Evolutionary conservation across 1,284 basidiomycete species (phyloP).

Genomic region (Microbotryum scabiosae): DNA sequence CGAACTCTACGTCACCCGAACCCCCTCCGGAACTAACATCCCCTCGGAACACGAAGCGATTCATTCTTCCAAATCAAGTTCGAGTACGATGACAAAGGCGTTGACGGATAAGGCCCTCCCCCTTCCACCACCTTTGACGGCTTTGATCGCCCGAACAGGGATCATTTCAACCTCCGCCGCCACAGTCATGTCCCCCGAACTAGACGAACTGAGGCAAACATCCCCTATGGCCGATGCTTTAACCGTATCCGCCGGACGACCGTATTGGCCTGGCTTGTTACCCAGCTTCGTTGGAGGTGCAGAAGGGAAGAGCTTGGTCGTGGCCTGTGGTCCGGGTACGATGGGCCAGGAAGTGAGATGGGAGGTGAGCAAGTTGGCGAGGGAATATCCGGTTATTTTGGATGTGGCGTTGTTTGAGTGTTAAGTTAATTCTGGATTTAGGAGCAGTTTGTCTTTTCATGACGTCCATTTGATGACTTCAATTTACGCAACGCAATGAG

Average conservation of each 20-base stretch:
- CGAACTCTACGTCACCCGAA: constrained; percentile 22
- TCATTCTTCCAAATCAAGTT: no score
- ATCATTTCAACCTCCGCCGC: constrained; percentile 4
- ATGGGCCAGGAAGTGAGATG: constrained; percentile 12
- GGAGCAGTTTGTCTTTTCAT: no score
- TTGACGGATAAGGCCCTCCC: no score
- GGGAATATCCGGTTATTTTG: constrained; percentile 10
- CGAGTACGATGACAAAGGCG: no score
- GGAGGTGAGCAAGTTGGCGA: constrained; percentile 17
- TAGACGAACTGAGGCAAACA: constrained; percentile 3
- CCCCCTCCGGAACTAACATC: not conserved
- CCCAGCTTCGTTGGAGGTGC: constrained; percentile 11
- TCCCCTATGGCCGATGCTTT: constrained; percentile 20
- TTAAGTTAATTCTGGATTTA: not conserved
- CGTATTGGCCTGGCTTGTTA: constrained; percentile 5
- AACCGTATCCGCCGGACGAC: constrained; percentile 10
- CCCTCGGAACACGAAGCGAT: no score
- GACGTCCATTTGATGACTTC: no score
- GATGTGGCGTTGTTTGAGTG: constrained; percentile 20
- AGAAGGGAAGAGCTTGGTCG: constrained; percentile 18
- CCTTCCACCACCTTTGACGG: constrained; percentile 6
- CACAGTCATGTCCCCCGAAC: constrained; percentile 4
- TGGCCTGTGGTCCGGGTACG: constrained; percentile 13
- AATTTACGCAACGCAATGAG: no score
- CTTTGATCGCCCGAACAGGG: constrained; percentile 10